Base-by-base conservation (phyloP, 2,329 filamentous ascomycete species). In the Diaporthe sp. region DNA sequence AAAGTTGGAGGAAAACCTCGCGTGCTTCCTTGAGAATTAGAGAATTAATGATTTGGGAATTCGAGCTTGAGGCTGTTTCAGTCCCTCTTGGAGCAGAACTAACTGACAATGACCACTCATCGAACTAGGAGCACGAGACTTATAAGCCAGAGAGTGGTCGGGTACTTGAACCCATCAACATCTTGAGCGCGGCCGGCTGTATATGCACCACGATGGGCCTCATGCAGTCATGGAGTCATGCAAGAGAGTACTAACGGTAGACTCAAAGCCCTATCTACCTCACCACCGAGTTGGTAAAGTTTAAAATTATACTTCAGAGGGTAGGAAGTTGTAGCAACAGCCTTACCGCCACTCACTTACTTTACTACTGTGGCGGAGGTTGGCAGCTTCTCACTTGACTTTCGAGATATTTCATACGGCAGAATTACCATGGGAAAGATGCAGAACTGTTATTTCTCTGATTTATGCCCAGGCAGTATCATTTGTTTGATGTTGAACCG, bases 221-320 rank as follows among this genome's bases (percentile, higher is more conserved):
- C 17, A 64, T 40, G 40, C 25, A 33, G 19, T 13, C 19, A 47
- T 19, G 28, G 38, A 47, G 60, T 64, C 40, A 64, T 64, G 60
- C 6, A 33, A 3, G 1, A 47, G 40, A 15, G 5, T n/a, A 7
- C 42, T 15, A 19, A 33, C 30, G 38, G 33, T 33, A 47, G 42
- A 33, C 42, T 28, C 19, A 30, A 33, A 33, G 40, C 25, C 40
- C 25, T 33, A 47, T 64, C 40, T 33, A 40, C 40, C n/a, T 64
- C 28, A 47, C 60, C 40, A 64, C 17, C 25, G 42, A 64, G 25
- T 64, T 42, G 40, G 60, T 64, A 64, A 64, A 47, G 60, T 64
- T 47, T 47, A 64, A 64, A 64, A 15, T 25, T 22, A 42, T n/a
- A 15, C 33, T n/a, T 12, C 33, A 38, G 55, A 25, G 33, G 9